These are phyloP conservation scores for Entrophospora sp. DNA, from an alignment of 192 early-diverging fungal genomes.

Conservation along the genomic window DNA sequence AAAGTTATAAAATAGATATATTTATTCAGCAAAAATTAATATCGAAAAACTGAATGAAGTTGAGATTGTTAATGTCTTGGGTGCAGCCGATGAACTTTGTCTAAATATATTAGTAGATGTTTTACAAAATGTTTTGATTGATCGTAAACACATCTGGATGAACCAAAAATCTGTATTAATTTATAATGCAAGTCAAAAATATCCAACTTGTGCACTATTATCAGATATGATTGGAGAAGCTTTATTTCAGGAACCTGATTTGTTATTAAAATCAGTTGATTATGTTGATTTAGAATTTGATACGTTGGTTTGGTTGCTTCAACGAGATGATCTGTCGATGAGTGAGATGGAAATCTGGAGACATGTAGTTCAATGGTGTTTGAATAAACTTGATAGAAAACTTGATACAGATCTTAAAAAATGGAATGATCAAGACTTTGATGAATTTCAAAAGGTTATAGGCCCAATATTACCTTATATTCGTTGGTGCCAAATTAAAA, in stretches of 20 bases:
- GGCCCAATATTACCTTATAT: too few relatives aligned
- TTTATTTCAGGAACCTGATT: constrained; percentile 8
- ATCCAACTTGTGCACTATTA: background rate
- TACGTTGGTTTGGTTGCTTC: background rate
- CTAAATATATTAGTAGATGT: background rate
- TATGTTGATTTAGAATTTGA: background rate
- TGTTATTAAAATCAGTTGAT: constrained; percentile 10
- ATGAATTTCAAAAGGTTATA: too few relatives aligned
- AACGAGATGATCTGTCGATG: background rate
- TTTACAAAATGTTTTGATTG: background rate
- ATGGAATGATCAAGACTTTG: too few relatives aligned
- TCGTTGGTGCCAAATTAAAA: too few relatives aligned
- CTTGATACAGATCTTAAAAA: too few relatives aligned
- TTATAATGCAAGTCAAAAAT: constrained; percentile 7
- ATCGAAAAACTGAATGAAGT: background rate
- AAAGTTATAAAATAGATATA: background rate
- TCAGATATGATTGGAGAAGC: background rate
- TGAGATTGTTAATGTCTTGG: constrained; percentile 3
- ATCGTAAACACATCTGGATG: constrained; percentile 3
- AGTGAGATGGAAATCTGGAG: constrained; percentile 6
- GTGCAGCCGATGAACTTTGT: constrained; percentile 8
- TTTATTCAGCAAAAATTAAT: constrained; percentile 1
- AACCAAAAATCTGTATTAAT: constrained; percentile 9
- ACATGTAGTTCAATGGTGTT: background rate
- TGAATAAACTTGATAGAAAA: too few relatives aligned